Evolutionary conservation across 768 basidiomycete genomes (phyloP).

Genomic region (Hypsizygus marmoreus): DNA sequence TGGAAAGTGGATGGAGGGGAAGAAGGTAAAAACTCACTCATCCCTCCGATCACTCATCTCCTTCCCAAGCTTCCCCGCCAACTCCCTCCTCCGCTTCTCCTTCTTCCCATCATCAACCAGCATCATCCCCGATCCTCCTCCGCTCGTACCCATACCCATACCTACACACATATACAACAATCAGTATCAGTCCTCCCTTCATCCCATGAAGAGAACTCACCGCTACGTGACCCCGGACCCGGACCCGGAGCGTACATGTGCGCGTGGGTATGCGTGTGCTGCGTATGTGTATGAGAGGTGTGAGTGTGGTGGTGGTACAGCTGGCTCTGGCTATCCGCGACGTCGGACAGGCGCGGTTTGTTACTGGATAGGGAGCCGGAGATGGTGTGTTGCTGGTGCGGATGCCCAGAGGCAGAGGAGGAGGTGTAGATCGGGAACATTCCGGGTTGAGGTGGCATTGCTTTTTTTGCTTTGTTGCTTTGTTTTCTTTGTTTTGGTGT

Average conservation of each 20-base stretch:
- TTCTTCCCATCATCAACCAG: constrained; percentile 47
- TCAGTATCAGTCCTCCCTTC: background rate
- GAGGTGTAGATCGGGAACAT: constrained; percentile 63
- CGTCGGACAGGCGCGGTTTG: constrained; percentile 35
- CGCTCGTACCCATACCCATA: constrained; percentile 4
- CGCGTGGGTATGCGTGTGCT: too few species aligned
- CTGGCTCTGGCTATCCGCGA: constrained; percentile 31
- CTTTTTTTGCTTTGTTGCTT: too few species aligned
- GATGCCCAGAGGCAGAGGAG: constrained; percentile 15
- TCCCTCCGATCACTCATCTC: constrained; percentile 76
- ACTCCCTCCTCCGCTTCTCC: constrained; percentile 69
- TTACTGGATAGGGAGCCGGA: constrained; percentile 22
- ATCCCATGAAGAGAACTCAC: too few species aligned
- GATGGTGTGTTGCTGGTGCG: constrained; percentile 9
- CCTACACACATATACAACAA: background rate
- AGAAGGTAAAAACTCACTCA: constrained; percentile 49
- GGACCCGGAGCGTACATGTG: too few species aligned
- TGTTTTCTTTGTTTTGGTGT: too few species aligned
- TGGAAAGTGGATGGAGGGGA: background rate
- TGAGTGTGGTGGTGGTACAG: constrained; percentile 40
- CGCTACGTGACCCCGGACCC: too few species aligned
- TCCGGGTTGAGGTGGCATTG: constrained; percentile 74
- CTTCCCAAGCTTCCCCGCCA: constrained; percentile 69
- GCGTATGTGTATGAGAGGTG: too few species aligned
- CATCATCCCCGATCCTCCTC: too few species aligned